A percentile compares a stretch with the other conserved stretches of the same genome.
These are phyloP conservation scores for Globisporangium spiculum DNA, from an alignment of 352 stramenopile species.

Conservation along the genomic window DNA sequence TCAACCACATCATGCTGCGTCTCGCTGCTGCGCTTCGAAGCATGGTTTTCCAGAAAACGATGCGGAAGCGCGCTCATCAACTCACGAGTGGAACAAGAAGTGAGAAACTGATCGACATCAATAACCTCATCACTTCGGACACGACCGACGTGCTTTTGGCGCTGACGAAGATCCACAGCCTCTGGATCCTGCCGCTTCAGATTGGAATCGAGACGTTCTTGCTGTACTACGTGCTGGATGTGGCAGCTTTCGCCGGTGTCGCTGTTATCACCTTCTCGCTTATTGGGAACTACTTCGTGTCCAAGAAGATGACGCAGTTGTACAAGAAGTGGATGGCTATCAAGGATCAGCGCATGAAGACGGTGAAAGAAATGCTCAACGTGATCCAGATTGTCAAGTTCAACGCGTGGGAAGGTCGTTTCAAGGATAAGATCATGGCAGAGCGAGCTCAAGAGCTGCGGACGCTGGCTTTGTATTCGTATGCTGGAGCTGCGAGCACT, in stretches of 20 bases:
- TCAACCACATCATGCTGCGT: conserved; percentile 11
- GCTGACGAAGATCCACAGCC: neutral
- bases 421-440: conserved; percentile 57
- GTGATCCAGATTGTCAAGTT: conserved; percentile 91
- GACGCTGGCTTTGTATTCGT: conserved; percentile 46
- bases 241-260: conserved; percentile 29
- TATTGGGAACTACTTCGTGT: conserved; percentile 21
- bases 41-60: conserved; percentile 16
- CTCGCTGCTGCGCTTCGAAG: conserved; percentile 7
- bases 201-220: conserved; percentile 23
- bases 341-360: conserved; percentile 42
- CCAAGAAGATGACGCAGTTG: conserved; percentile 13
- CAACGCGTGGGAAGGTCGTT: conserved; percentile 85
- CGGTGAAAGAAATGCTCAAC: conserved; percentile 43
- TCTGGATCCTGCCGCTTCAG: conserved; percentile 35
- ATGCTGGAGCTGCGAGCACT: conserved; percentile 56
- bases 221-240: conserved; percentile 25
- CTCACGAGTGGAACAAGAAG: neutral
- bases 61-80: conserved; percentile 3
- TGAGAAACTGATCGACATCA: conserved; percentile 3
- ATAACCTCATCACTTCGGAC: conserved; percentile 18
- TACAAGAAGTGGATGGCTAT: conserved; percentile 21
- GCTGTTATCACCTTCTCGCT: conserved; percentile 24
- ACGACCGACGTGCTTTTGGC: conserved; percentile 5
- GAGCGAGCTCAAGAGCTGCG: conserved; percentile 66